phyloP scores from a whole-genome alignment of 2,329 filamentous ascomycete species.

The Aspergillus piperis region DNA sequence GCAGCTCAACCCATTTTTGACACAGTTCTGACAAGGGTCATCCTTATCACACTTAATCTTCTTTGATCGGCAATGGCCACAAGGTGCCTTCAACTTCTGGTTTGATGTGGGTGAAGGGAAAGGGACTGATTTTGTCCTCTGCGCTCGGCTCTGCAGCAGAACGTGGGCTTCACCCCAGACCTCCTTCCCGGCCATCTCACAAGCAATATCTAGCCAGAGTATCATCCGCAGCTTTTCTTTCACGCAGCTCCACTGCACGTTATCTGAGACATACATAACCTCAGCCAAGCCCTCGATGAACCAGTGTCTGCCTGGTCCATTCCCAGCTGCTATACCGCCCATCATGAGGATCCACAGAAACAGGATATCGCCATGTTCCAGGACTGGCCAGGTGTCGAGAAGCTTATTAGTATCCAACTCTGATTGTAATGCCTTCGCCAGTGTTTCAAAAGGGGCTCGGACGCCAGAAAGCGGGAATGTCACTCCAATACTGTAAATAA shows the following conservation, averaged over 20 bases:
- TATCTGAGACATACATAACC: neutral
- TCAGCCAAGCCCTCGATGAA: neutral
- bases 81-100: neutral
- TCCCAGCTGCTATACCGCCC: neutral
- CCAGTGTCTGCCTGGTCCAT: neutral
- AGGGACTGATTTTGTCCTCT: neutral
- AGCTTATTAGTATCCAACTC: neutral
- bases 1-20: neutral
- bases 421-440: neutral
- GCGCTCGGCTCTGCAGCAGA: too few species aligned
- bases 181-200: neutral
- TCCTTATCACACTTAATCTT: neutral
- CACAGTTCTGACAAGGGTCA: neutral
- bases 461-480: neutral
- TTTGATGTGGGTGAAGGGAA: too few species aligned
- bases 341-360: neutral
- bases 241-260: neutral
- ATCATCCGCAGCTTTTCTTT: neutral
- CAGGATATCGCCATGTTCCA: neutral
- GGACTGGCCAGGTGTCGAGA: neutral
- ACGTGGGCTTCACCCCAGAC: neutral
- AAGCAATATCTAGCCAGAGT: constrained; percentile 1
- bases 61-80: neutral
- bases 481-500: constrained; percentile 2
- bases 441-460: neutral